These are phyloP conservation scores for Pleurozium schreberi DNA, from an alignment of 225 moss, liverwort and hornwort species.

Conservation along the genomic window DNA sequence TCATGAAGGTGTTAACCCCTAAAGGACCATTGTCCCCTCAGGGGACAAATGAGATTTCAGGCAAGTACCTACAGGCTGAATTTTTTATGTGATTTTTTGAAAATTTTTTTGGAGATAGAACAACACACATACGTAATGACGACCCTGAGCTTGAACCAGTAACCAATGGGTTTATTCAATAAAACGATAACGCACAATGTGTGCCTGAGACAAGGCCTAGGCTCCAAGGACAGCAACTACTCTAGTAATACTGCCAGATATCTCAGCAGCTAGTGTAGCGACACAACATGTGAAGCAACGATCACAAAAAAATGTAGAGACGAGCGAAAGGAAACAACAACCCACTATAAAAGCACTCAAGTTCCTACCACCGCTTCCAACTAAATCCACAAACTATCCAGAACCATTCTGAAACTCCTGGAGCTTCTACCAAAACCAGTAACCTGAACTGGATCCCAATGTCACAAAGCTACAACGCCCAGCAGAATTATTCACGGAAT, in stretches of 20 bases:
- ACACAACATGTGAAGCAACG: slow-evolving; percentile 1
- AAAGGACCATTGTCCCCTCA: too few species aligned
- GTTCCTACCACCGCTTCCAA: neutral
- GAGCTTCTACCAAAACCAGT: neutral
- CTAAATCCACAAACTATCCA: neutral
- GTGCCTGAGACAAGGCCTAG: slow-evolving; percentile 3
- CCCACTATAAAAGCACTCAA: neutral
- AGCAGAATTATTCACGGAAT: neutral
- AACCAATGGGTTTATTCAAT: slow-evolving; percentile 16
- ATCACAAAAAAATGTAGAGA: neutral
- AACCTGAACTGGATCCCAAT: neutral
- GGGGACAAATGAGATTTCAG: too few species aligned
- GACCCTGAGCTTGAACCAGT: neutral
- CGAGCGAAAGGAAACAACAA: neutral
- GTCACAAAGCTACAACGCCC: neutral
- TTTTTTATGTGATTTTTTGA: too few species aligned
- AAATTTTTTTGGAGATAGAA: too few species aligned
- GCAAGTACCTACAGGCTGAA: too few species aligned
- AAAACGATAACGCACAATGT: slow-evolving; percentile 6
- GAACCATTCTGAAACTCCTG: neutral
- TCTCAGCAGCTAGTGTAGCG: neutral
- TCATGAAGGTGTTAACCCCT: too few species aligned
- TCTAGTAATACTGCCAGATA: neutral
- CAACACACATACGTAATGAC: neutral
- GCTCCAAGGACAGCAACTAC: neutral